Conservation (phyloP, 2,329 filamentous ascomycete genomes). For the Hypoxylon sp. region DNA sequence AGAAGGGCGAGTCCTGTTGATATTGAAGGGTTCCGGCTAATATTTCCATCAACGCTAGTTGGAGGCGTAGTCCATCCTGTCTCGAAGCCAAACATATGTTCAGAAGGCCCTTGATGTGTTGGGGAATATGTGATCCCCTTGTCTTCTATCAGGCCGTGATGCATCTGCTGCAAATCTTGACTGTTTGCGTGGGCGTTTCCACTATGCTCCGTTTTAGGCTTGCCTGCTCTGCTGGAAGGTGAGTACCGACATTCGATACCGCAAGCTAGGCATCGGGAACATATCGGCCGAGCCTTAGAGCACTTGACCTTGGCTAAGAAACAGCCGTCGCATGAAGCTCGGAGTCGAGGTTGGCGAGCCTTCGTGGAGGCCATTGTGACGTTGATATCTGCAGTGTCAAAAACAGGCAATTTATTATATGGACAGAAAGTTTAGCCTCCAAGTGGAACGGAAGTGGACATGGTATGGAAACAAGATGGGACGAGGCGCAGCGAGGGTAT, state of each 20-base stretch:
- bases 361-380: slow-evolving; percentile 47
- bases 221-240: slow-evolving; percentile 64
- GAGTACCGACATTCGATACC: slow-evolving; percentile 66
- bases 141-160: slow-evolving; percentile 45
- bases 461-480: slow-evolving; percentile 22
- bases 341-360: slow-evolving; percentile 57
- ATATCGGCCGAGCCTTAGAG: slow-evolving; percentile 65
- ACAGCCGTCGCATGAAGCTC: slow-evolving; percentile 66
- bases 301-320: slow-evolving; percentile 69
- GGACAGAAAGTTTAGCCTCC: slow-evolving; percentile 13
- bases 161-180: slow-evolving; percentile 43
- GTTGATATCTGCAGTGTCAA: slow-evolving; percentile 17
- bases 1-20: slow-evolving; percentile 52
- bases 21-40: slow-evolving; percentile 54
- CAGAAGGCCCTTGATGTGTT: slow-evolving; percentile 43
- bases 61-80: slow-evolving; percentile 57
- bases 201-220: slow-evolving; percentile 57
- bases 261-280: slow-evolving; percentile 63
- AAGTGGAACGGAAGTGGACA: slow-evolving; percentile 26
- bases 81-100: slow-evolving; percentile 55
- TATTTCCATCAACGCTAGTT: slow-evolving; percentile 52
- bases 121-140: slow-evolving; percentile 51
- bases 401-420: slow-evolving; percentile 12
- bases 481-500: slow-evolving; percentile 37
- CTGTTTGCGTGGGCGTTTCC: slow-evolving; percentile 31